phyloP scores from a whole-genome alignment of 1,284 basidiomycete species.

The Ustilago nuda region DNA sequence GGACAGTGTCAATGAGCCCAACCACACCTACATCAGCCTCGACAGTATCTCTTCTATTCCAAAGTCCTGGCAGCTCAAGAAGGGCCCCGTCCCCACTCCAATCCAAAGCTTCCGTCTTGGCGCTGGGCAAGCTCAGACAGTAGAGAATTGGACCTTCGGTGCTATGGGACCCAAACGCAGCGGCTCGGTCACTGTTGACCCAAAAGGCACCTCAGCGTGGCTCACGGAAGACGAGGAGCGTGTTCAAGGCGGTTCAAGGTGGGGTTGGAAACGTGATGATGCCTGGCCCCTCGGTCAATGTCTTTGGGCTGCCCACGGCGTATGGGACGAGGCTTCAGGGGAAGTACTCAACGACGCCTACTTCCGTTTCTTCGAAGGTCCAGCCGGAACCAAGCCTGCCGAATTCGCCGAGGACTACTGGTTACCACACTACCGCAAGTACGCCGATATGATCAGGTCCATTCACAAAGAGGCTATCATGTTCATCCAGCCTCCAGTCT shows the following conservation, averaged over 20 bases:
- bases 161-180: slow-evolving; percentile 81
- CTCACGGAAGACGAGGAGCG: slow-evolving; percentile 56
- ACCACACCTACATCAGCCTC: slow-evolving; percentile 85
- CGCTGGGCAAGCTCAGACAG: slow-evolving; percentile 84
- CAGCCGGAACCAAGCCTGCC: slow-evolving; percentile 69
- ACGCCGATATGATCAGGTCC: slow-evolving; percentile 76
- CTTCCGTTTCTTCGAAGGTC: slow-evolving; percentile 72
- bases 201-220: slow-evolving; percentile 75
- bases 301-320: slow-evolving; percentile 88
- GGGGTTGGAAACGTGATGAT: slow-evolving; percentile 83
- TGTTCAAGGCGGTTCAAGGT: slow-evolving; percentile 69
- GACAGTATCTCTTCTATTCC: slow-evolving; percentile 72
- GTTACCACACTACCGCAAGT: slow-evolving; percentile 80
- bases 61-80: slow-evolving; percentile 73
- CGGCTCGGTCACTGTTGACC: slow-evolving; percentile 83
- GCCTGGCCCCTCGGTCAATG: slow-evolving; percentile 87
- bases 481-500: slow-evolving; percentile 93
- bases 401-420: slow-evolving; percentile 86
- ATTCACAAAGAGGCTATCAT: slow-evolving; percentile 86
- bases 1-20: slow-evolving; percentile 96
- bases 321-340: slow-evolving; percentile 83
- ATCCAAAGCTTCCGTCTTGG: slow-evolving; percentile 86
- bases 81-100: slow-evolving; percentile 87
- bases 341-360: slow-evolving; percentile 81
- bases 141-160: slow-evolving; percentile 88